Evolutionary conservation across 1,284 basidiomycete genomes (phyloP), one percentile per base, ranked within the genome.

Genomic region (Omphalotus olearius): DNA sequence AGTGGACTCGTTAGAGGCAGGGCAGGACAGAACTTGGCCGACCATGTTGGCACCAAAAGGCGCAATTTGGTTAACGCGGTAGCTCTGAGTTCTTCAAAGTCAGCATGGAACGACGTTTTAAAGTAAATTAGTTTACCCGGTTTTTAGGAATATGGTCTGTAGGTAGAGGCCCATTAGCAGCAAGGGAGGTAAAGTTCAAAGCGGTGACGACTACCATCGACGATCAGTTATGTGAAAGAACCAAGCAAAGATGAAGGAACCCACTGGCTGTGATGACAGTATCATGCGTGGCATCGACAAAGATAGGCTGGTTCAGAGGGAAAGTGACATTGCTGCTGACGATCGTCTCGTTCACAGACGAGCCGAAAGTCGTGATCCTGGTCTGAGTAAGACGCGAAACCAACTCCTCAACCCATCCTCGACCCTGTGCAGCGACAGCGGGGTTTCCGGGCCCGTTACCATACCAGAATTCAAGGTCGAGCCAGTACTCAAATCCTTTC

Each of bases 391-490:
- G 68, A 20, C 80, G 72, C 1, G 80, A 68, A 39, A 73, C 72
- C 56, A 73, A 70, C 65, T 84, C 80, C 54, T 80, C 71, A 10
- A 85, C 73, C 66, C 79, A 88, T 17, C 83, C 85, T 40, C 81
- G 72, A 14, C 85, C 85, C 59, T 78, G 76, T 13, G 83, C 83
- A 1, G 76, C 72, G 2, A 73, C 66, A 3, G 76, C 64, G 0
- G 80, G 80, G 18, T 75, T 77, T 11, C 80, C 82, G 10, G 54
- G 51, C 17, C 54, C 54, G 37, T 52, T 37, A 17, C 72, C 68
- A 61, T 82, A 82, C 75, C 79, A 83, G 61, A 85, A 78, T 2
- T 55, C 50, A 28, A 75, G 61, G 54, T 74, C 69, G 67, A 35
- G 6, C 35, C 64, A 62, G 60, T 86, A 85, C 55, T 82, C 78